phyloP scores from a whole-genome alignment of 805 yeast species.

The Torulaspora delbrueckii region DNA sequence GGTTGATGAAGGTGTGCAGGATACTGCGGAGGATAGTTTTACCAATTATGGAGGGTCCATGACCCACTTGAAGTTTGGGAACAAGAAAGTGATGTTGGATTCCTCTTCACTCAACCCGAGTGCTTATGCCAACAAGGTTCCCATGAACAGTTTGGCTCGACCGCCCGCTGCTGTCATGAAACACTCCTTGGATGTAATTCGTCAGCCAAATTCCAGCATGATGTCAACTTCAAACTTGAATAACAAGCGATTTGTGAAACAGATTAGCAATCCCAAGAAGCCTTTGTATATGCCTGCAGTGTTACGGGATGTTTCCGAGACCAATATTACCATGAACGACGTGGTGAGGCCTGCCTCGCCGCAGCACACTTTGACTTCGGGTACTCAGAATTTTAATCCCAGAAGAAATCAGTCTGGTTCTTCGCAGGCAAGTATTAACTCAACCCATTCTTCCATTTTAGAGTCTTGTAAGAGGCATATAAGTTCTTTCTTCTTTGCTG shows the following conservation, averaged over 20 bases:
- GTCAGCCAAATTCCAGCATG: constrained; percentile 14
- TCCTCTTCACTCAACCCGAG: constrained; percentile 18
- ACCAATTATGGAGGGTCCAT: constrained; percentile 14
- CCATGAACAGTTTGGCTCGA: constrained; percentile 1
- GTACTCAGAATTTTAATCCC: constrained; percentile 15
- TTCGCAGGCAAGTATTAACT: constrained; percentile 26
- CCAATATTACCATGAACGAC: constrained; percentile 42
- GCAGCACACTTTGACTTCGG: constrained; percentile 12
- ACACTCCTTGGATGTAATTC: constrained; percentile 19
- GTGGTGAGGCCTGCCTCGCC: constrained; percentile 31
- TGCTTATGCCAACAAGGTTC: background rate
- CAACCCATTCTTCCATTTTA: constrained; percentile 20
- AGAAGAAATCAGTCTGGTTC: constrained; percentile 18
- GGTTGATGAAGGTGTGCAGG: constrained; percentile 7
- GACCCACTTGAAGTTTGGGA: constrained; percentile 28
- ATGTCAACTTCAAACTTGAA: background rate
- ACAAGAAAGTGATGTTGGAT: constrained; percentile 30
- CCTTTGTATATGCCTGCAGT: constrained; percentile 93
- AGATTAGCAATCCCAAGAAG: constrained; percentile 73
- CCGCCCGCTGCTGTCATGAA: constrained; percentile 7
- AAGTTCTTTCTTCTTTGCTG: constrained; percentile 17
- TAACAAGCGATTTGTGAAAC: constrained; percentile 42
- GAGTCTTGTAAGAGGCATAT: constrained; percentile 18
- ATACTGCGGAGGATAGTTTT: constrained; percentile 2
- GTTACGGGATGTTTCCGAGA: constrained; percentile 48